Evolutionary conservation across 2,329 filamentous ascomycete species (phyloP).

Genomic region (Cladorrhinum sp.): DNA sequence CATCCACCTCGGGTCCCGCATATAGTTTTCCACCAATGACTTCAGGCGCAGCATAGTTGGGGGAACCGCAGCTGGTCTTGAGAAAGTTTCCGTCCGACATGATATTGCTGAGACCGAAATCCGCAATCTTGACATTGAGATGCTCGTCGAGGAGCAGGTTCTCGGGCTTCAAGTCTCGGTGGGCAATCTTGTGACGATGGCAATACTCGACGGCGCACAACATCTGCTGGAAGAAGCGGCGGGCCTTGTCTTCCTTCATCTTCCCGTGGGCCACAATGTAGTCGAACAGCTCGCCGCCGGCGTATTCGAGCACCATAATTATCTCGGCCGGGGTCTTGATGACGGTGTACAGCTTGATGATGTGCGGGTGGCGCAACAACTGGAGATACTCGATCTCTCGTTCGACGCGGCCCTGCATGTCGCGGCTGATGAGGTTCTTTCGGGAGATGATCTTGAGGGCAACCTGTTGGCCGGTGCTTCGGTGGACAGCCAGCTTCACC

Average conservation of each 20-base stretch:
- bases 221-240: slow-evolving; percentile 98
- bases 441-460: slow-evolving; percentile 96
- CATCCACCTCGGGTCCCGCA: slow-evolving; percentile 94
- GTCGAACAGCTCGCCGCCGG: slow-evolving; percentile 93
- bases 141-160: slow-evolving; percentile 93
- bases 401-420: slow-evolving; percentile 97
- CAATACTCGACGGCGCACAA: slow-evolving; percentile 98
- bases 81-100: slow-evolving; percentile 99
- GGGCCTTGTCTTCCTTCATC: slow-evolving; percentile 87
- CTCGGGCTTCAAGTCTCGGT: slow-evolving; percentile 95
- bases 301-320: slow-evolving; percentile 98
- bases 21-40: slow-evolving; percentile 98
- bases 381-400: slow-evolving; percentile 98
- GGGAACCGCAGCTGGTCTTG: slow-evolving; percentile 96
- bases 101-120: slow-evolving; percentile 98
- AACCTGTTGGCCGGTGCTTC: slow-evolving; percentile 89
- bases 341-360: slow-evolving; percentile 98
- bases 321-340: slow-evolving; percentile 94
- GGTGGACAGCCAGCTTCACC: slow-evolving; percentile 93
- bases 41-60: slow-evolving; percentile 96
- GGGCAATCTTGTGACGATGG: slow-evolving; percentile 97
- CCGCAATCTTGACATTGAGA: slow-evolving; percentile 98
- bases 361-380: slow-evolving; percentile 91
- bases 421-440: slow-evolving; percentile 91
- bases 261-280: slow-evolving; percentile 94